Percentiles rank a stretch among this genome's conserved stretches.
Evolutionary conservation across 352 stramenopile species (phyloP).

Genomic region (Phytophthora tentaculata): DNA sequence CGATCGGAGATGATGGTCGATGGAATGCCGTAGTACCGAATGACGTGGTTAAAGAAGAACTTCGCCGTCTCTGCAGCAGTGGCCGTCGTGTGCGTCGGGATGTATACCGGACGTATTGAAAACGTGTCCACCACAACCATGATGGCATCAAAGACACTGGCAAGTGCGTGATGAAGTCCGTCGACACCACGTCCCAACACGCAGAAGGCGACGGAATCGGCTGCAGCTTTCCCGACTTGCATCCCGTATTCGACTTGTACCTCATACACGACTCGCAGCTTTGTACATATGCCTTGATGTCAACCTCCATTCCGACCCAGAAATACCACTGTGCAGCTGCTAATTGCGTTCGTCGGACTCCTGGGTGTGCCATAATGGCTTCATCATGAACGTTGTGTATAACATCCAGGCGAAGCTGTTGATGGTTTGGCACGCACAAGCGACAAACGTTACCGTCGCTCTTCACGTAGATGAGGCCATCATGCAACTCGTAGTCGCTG

Average conservation of each 20-base stretch:
- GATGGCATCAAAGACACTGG: conserved; percentile 14
- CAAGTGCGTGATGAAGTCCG: conserved; percentile 29
- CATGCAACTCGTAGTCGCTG: background rate
- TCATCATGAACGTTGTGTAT: conserved; percentile 16
- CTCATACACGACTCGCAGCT: conserved; percentile 33
- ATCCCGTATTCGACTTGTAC: conserved; percentile 28
- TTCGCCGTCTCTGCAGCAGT: conserved; percentile 14
- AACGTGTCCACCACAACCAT: conserved; percentile 28
- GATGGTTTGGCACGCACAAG: conserved; percentile 10
- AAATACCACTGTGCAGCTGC: conserved; percentile 4
- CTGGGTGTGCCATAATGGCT: conserved; percentile 7
- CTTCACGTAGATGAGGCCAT: conserved; percentile 14
- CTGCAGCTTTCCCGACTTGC: conserved; percentile 24
- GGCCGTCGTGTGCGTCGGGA: conserved; percentile 14
- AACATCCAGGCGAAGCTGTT: conserved; percentile 10
- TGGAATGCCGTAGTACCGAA: conserved; percentile 19
- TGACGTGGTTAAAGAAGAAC: conserved; percentile 15
- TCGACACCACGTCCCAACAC: conserved; percentile 38
- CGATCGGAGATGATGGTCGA: conserved; percentile 20
- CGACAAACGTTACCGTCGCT: conserved; percentile 4
- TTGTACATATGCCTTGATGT: conserved; percentile 22
- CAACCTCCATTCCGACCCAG: background rate
- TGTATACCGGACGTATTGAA: conserved; percentile 30
- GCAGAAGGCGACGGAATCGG: conserved; percentile 14
- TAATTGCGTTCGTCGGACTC: conserved; percentile 10